These are phyloP conservation scores for Zangia roseola DNA, from an alignment of 768 basidiomycete species.

Conservation along the genomic window DNA sequence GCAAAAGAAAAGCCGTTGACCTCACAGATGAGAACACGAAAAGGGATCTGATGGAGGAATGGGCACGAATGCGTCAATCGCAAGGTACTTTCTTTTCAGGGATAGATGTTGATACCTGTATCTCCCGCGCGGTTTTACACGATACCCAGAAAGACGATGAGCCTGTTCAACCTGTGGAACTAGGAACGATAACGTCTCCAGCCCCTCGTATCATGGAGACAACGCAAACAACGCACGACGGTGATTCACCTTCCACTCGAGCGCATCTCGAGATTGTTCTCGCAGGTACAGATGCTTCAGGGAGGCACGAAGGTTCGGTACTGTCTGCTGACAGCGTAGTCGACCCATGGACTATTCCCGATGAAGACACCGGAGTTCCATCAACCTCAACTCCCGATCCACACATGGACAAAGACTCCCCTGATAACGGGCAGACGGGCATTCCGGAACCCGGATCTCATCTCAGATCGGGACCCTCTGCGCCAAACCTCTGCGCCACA, in stretches of 20 bases:
- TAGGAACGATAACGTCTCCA: background rate
- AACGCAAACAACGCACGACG: background rate
- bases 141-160: background rate
- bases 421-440: background rate
- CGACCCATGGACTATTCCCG: background rate
- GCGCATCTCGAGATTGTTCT: background rate
- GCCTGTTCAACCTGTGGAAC: background rate
- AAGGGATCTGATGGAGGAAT: slow-evolving; percentile 29
- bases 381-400: background rate
- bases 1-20: slow-evolving; percentile 11
- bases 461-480: background rate
- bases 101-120: slow-evolving; percentile 2
- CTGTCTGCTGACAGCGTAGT: background rate
- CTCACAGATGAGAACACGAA: slow-evolving; percentile 22
- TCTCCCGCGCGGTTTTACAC: background rate
- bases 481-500: background rate
- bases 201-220: background rate
- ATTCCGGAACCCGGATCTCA: background rate
- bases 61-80: slow-evolving; percentile 30
- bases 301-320: background rate
- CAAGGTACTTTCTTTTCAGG: slow-evolving; percentile 22
- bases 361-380: background rate
- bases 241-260: background rate
- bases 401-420: background rate
- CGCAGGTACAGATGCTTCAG: background rate